Evolutionary conservation across 352 stramenopile genomes (phyloP).

Genomic region (Elongisporangium prolatum): DNA sequence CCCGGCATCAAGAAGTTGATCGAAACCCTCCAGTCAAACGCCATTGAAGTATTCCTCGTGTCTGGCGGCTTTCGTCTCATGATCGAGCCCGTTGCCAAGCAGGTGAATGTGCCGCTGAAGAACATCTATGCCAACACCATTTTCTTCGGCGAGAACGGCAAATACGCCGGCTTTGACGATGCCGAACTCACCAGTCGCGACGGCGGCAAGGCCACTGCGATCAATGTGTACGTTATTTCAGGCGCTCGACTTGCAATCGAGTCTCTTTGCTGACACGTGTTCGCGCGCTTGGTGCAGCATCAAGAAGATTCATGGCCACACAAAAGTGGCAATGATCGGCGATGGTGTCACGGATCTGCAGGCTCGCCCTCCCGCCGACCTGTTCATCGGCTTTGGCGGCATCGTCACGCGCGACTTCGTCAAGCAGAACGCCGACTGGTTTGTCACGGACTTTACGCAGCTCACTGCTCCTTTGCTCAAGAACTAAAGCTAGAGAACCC

Average conservation of each 20-base stretch:
- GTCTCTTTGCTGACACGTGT: conserved; percentile 1
- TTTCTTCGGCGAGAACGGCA: conserved; percentile 87
- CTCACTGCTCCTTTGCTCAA: conserved; percentile 51
- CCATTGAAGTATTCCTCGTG: conserved; percentile 96
- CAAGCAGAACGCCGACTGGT: conserved; percentile 94
- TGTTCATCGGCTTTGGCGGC: conserved; percentile 98
- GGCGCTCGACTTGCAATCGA: not conserved
- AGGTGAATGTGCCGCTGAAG: conserved; percentile 73
- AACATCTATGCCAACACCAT: conserved; percentile 99
- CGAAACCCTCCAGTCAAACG: conserved; percentile 80
- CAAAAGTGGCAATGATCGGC: conserved; percentile 98
- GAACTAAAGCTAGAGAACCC: not conserved
- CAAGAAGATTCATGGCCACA: conserved; percentile 89
- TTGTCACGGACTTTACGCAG: conserved; percentile 94
- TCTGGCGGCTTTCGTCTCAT: conserved; percentile 98
- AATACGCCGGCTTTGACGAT: conserved; percentile 93
- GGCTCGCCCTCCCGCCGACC: conserved; percentile 94
- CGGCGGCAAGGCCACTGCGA: conserved; percentile 72
- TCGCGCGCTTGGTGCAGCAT: conserved; percentile 53
- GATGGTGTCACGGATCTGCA: conserved; percentile 98
- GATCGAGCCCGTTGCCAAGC: conserved; percentile 95
- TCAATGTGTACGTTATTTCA: conserved; percentile 56
- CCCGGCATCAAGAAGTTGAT: conserved; percentile 90
- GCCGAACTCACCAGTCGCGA: conserved; percentile 92
- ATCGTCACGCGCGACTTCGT: conserved; percentile 93